Evolutionary conservation across 1,139 yeast genomes (phyloP).

Genomic region (Blastobotrys aristatus): DNA sequence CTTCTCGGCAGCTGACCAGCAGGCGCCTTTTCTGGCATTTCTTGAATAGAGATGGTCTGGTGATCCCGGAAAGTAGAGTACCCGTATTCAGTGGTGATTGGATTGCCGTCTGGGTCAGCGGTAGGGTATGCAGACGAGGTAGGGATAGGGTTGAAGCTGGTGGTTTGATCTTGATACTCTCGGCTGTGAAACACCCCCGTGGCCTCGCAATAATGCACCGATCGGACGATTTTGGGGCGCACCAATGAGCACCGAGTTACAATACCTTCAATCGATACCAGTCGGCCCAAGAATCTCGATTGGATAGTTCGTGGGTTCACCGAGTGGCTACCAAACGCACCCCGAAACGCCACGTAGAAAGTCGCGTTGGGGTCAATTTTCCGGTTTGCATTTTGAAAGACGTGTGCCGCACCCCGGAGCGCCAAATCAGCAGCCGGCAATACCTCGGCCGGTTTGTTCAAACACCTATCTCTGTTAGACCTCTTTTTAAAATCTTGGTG

Average conservation of each 20-base stretch:
- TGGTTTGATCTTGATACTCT: conserved; percentile 90
- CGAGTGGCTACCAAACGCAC: conserved; percentile 86
- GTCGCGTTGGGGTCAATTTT: conserved; percentile 57
- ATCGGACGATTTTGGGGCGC: conserved; percentile 84
- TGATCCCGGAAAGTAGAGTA: conserved; percentile 90
- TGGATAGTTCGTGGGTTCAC: conserved; percentile 85
- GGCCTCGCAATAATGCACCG: conserved; percentile 89
- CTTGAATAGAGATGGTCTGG: conserved; percentile 90
- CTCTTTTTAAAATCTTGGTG: background rate
- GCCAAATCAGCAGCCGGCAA: conserved; percentile 91
- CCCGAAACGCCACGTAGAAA: conserved; percentile 77
- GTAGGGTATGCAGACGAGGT: conserved; percentile 91
- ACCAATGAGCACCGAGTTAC: conserved; percentile 91
- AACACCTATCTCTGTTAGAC: conserved; percentile 13
- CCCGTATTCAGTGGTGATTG: conserved; percentile 86
- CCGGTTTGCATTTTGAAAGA: conserved; percentile 38
- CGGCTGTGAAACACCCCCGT: conserved; percentile 83
- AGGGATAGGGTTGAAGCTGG: conserved; percentile 78
- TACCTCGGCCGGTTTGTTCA: conserved; percentile 74
- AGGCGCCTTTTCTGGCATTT: conserved; percentile 98
- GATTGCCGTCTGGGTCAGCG: conserved; percentile 87
- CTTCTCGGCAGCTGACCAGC: conserved; percentile 97
- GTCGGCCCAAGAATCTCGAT: conserved; percentile 68
- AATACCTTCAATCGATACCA: conserved; percentile 91
- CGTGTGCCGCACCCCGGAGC: conserved; percentile 65